Conservation (phyloP, 257 asterid genomes). For the Voacanga thouarsii region DNA sequence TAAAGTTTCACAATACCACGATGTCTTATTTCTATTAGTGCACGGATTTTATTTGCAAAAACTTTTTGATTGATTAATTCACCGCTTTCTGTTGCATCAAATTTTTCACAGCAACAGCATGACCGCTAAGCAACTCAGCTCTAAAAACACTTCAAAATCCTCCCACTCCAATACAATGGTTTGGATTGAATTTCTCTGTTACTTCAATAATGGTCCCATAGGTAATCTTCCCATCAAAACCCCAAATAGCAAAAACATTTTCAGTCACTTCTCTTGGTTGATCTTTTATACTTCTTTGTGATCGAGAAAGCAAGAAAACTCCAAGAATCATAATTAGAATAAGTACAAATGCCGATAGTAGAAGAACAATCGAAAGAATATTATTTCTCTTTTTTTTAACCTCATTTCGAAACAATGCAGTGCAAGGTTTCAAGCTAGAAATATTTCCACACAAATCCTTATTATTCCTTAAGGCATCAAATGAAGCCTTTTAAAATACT, state of each 20-base stretch:
- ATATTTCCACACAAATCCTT: conserved; percentile 30
- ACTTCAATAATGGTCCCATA: conserved; percentile 27
- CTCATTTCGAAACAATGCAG: background rate
- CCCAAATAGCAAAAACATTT: conserved; percentile 17
- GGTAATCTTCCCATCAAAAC: conserved; percentile 28
- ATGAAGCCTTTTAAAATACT: conserved; percentile 24
- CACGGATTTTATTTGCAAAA: conserved; percentile 22
- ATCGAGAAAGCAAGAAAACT: background rate
- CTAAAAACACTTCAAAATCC: conserved; percentile 29
- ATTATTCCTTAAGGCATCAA: conserved; percentile 27
- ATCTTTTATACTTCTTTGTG: background rate
- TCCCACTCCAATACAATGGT: conserved; percentile 26
- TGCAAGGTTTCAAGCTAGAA: conserved; percentile 27
- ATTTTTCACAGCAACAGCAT: conserved; percentile 30
- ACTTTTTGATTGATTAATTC: background rate
- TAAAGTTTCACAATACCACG: conserved; percentile 29
- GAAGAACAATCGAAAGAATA: conserved; percentile 9
- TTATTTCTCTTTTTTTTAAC: background rate
- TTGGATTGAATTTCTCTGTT: conserved; percentile 23
- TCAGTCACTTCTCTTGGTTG: background rate
- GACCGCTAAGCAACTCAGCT: conserved; percentile 22
- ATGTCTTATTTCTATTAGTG: conserved; percentile 27
- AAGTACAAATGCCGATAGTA: conserved; percentile 7
- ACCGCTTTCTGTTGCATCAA: conserved; percentile 18
- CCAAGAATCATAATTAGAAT: conserved; percentile 10